phyloP scores from a whole-genome alignment of 179 eudicot species.

The Pouteria campechiana region DNA sequence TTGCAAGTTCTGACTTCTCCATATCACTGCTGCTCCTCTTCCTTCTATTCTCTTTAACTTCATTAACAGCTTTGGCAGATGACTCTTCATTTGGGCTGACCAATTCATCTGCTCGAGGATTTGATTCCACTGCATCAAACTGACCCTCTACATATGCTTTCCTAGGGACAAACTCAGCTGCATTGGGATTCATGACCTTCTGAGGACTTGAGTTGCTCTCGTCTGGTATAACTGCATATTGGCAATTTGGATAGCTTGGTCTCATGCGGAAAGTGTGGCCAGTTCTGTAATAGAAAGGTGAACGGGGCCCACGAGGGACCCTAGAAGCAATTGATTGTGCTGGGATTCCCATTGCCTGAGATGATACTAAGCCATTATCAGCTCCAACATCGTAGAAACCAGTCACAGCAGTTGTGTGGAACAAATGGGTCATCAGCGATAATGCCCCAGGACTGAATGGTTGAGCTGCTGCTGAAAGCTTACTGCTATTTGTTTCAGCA shows the following conservation, averaged over 20 bases:
- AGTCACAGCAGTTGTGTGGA: constrained; percentile 19
- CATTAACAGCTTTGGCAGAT: constrained; percentile 14
- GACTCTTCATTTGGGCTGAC: constrained; percentile 5
- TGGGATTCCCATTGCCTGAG: constrained; percentile 75
- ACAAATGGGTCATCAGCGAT: constrained; percentile 26
- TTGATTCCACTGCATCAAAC: constrained; percentile 16
- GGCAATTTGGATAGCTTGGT: constrained; percentile 32
- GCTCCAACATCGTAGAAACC: constrained; percentile 50
- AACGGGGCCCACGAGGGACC: constrained; percentile 94
- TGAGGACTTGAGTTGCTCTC: constrained; percentile 17
- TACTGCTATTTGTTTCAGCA: constrained; percentile 57
- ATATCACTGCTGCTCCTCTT: constrained; percentile 54
- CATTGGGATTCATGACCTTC: constrained; percentile 82
- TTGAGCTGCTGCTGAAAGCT: constrained; percentile 88
- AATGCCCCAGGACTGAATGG: constrained; percentile 63
- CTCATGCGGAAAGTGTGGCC: constrained; percentile 39
- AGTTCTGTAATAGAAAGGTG: constrained; percentile 59
- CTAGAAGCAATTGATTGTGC: constrained; percentile 78
- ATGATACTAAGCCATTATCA: constrained; percentile 47
- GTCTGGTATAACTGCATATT: constrained; percentile 9
- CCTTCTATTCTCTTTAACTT: constrained; percentile 30
- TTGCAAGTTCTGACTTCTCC: constrained; percentile 83
- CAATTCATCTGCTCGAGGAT: constrained; percentile 9
- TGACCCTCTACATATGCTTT: constrained; percentile 28
- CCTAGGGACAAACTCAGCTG: constrained; percentile 87